These are phyloP conservation scores for Davidsoniella virescens DNA, from an alignment of 2,329 filamentous ascomycete species.

Conservation along the genomic window DNA sequence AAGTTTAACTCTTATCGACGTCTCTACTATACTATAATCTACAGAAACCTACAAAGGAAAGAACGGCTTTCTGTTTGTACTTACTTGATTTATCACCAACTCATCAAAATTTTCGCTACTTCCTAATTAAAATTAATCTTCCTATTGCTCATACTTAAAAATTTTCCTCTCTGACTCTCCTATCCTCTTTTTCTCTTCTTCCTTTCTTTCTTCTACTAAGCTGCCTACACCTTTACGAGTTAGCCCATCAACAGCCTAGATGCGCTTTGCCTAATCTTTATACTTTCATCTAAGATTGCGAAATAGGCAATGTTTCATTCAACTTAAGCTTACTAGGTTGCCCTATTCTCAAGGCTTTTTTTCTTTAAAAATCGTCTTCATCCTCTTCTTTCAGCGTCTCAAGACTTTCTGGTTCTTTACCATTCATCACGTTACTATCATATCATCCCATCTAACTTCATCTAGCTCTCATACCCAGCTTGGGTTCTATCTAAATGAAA, in stretches of 20 bases:
- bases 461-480: neutral
- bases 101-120: neutral
- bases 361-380: neutral
- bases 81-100: neutral
- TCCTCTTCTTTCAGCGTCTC: neutral
- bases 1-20: neutral
- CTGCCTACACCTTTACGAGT: no score
- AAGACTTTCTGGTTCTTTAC: neutral
- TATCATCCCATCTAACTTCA: neutral
- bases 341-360: neutral
- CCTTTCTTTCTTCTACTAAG: slow-evolving; percentile 1
- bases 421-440: neutral
- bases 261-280: neutral
- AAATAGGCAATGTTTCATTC: no score
- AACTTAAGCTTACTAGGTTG: no score
- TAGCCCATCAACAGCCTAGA: neutral
- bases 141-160: no score
- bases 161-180: neutral
- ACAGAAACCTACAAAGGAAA: neutral
- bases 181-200: slow-evolving; percentile 4
- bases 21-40: neutral
- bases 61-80: neutral
- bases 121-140: no score
- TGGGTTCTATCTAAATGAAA: neutral
- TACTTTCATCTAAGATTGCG: neutral